Conservation (phyloP, 1,139 yeast genomes). For the Diutina catenulata region DNA sequence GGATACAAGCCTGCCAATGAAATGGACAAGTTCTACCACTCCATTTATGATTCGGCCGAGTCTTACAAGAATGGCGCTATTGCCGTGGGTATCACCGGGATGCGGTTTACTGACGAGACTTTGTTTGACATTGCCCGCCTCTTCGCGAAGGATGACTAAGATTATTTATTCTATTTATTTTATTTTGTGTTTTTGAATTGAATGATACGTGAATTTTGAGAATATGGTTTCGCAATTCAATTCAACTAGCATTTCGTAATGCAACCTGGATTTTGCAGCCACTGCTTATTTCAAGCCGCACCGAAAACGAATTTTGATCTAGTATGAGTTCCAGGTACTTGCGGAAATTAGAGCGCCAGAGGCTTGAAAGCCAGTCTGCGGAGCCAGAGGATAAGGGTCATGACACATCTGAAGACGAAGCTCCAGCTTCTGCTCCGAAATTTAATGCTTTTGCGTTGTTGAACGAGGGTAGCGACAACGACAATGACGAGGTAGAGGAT, state of each 20-base stretch:
- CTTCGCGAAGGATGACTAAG: background rate
- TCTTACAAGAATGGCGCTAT: conserved; percentile 13
- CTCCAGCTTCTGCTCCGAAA: conserved; percentile 8
- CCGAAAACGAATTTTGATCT: too few species aligned
- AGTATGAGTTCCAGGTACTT: conserved; percentile 3
- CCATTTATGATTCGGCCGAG: conserved; percentile 11
- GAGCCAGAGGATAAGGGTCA: too few species aligned
- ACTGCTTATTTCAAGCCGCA: too few species aligned
- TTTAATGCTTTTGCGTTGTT: conserved; percentile 47
- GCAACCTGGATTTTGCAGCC: too few species aligned
- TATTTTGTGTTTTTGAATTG: background rate
- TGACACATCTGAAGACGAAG: conserved; percentile 13
- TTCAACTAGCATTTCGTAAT: too few species aligned
- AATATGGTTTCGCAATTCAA: too few species aligned
- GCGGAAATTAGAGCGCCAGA: background rate
- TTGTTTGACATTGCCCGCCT: conserved; percentile 9
- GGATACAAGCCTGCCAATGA: conserved; percentile 9
- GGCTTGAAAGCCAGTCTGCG: background rate
- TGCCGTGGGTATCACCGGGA: conserved; percentile 12
- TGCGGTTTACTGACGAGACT: conserved; percentile 13
- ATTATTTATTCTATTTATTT: background rate
- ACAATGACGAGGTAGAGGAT: conserved; percentile 14
- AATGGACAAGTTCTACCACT: conserved; percentile 9
- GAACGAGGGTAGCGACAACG: conserved; percentile 26
- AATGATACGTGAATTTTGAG: too few species aligned